Conservation (phyloP, 1,284 basidiomycete genomes). For the Mycosarcoma maydis region DNA sequence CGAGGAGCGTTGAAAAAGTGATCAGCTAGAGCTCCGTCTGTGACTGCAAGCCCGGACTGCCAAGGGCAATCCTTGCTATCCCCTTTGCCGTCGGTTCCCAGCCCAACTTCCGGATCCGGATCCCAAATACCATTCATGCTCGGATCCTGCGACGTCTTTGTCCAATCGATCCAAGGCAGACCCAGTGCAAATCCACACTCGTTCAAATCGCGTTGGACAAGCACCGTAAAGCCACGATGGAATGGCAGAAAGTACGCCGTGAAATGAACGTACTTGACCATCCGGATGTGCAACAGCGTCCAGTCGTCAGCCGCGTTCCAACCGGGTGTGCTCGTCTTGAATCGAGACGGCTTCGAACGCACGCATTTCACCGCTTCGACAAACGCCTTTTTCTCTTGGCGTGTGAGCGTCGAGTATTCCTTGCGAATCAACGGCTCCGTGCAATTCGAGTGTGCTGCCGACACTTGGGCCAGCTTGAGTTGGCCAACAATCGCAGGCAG, state of each 20-base stretch:
- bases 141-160: slow-evolving; percentile 14
- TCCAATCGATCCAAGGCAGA: slow-evolving; percentile 40
- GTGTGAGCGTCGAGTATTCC: slow-evolving; percentile 23
- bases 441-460: not conserved
- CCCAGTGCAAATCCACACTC: slow-evolving; percentile 23
- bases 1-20: slow-evolving; percentile 36
- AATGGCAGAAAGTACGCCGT: slow-evolving; percentile 33
- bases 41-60: slow-evolving; percentile 11
- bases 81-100: slow-evolving; percentile 28
- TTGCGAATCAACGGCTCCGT: slow-evolving; percentile 16
- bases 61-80: slow-evolving; percentile 15
- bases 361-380: slow-evolving; percentile 31
- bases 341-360: slow-evolving; percentile 31
- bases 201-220: slow-evolving; percentile 31
- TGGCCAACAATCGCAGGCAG: not conserved
- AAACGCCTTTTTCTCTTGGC: slow-evolving; percentile 16
- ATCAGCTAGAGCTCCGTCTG: slow-evolving; percentile 23
- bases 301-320: slow-evolving; percentile 35
- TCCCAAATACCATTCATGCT: slow-evolving; percentile 13
- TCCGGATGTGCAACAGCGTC: slow-evolving; percentile 38
- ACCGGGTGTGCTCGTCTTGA: not conserved
- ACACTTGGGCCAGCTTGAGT: not conserved
- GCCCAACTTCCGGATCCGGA: slow-evolving; percentile 5
- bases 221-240: slow-evolving; percentile 23
- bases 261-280: slow-evolving; percentile 43